Conservation (phyloP, 2,329 filamentous ascomycete genomes). For the Trichoderma simmonsii region DNA sequence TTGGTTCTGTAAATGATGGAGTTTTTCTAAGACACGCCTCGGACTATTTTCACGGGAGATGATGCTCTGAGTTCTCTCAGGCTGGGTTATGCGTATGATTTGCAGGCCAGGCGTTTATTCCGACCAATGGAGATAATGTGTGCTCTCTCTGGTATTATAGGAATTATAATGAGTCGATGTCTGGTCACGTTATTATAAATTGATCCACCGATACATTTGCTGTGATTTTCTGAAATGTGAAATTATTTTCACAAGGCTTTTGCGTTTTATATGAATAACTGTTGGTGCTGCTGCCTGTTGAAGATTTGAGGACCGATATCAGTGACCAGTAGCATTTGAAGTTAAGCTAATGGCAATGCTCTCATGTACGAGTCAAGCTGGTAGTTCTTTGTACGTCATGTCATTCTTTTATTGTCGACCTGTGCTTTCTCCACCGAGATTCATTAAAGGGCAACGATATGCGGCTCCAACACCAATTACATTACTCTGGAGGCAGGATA, state of each 20-base stretch:
- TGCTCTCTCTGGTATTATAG: background rate
- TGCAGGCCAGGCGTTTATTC: constrained; percentile 44
- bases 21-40: constrained; percentile 32
- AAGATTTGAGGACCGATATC: background rate
- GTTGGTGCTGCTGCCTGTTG: background rate
- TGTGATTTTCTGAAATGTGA: background rate
- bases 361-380: background rate
- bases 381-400: background rate
- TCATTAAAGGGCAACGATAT: background rate
- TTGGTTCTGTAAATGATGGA: constrained; percentile 36
- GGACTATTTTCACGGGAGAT: constrained; percentile 30
- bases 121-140: constrained; percentile 42
- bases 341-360: no score
- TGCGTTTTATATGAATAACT: background rate
- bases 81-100: constrained; percentile 40
- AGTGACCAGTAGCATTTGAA: no score
- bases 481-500: background rate
- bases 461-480: background rate
- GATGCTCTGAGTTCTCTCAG: background rate
- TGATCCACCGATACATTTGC: background rate
- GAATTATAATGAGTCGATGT: background rate
- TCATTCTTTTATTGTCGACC: background rate
- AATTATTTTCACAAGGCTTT: background rate
- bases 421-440: background rate
- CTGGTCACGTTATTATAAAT: background rate